phyloP scores from a whole-genome alignment of 2,329 filamentous ascomycete species.

The Fusarium sp. region DNA sequence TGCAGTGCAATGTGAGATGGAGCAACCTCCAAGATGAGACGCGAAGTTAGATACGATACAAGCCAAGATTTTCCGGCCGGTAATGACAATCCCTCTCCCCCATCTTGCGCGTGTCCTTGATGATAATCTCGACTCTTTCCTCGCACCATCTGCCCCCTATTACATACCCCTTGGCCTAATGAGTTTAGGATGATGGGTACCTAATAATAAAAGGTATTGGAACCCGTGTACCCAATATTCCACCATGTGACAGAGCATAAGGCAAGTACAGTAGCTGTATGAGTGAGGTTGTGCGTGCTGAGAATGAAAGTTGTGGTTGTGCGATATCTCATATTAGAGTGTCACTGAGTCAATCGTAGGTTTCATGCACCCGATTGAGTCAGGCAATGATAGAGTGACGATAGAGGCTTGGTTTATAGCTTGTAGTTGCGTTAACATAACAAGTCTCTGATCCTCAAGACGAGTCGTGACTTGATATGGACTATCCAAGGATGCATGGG shows the following conservation, averaged over 20 bases:
- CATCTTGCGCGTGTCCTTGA: conserved; percentile 15
- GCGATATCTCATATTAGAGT: neutral
- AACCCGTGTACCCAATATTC: conserved; percentile 31
- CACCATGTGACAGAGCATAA: conserved; percentile 14
- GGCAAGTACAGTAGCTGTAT: conserved; percentile 10
- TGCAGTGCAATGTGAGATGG: conserved; percentile 14
- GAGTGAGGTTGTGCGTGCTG: conserved; percentile 28
- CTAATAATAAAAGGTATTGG: conserved; percentile 19
- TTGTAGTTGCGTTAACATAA: neutral
- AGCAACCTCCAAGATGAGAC: conserved; percentile 33
- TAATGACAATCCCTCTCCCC: conserved; percentile 19
- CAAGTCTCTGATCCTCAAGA: conserved; percentile 3
- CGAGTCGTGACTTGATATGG: conserved; percentile 15
- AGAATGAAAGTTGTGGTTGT: neutral
- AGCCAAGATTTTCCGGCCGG: conserved; percentile 31
- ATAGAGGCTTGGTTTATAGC: conserved; percentile 11
- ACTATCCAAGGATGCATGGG: conserved; percentile 27
- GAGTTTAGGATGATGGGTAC: neutral
- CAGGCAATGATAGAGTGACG: conserved; percentile 22
- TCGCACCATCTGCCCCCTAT: conserved; percentile 19
- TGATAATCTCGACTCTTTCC: conserved; percentile 32
- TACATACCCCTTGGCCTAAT: conserved; percentile 11
- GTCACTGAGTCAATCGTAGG: conserved; percentile 30
- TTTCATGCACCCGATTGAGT: conserved; percentile 28
- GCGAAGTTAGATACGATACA: conserved; percentile 19